Conservation (phyloP, 176 grass and related monocot species). For the Oropetium thomaeum region DNA sequence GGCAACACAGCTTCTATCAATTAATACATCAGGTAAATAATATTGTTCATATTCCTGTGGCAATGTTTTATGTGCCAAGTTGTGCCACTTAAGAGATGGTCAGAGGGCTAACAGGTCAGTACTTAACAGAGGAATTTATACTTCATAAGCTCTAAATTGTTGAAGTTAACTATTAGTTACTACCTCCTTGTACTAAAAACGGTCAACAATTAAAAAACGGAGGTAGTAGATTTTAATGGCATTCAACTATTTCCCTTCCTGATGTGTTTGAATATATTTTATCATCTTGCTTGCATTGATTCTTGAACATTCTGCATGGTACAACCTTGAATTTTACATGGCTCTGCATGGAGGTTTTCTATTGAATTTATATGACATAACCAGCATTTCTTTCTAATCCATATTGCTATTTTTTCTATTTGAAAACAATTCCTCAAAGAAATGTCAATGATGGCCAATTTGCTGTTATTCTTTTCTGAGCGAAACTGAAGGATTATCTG, state of each 20-base stretch:
- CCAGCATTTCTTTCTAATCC: not conserved
- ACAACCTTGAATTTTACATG: conserved; percentile 3
- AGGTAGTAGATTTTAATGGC: conserved; percentile 17
- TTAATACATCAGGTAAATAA: conserved; percentile 88
- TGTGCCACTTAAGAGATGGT: too few relatives aligned
- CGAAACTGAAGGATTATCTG: not conserved
- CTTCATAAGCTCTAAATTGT: not conserved
- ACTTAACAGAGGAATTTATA: not conserved
- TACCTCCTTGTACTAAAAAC: too few relatives aligned
- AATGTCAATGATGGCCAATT: not conserved
- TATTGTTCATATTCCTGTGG: not conserved
- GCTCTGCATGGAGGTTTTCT: not conserved
- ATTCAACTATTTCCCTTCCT: not conserved
- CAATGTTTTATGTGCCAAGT: not conserved
- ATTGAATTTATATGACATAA: conserved; percentile 3
- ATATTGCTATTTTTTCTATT: not conserved
- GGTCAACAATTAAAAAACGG: too few relatives aligned
- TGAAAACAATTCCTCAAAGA: not conserved
- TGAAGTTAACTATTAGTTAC: conserved; percentile 3
- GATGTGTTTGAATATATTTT: conserved; percentile 3
- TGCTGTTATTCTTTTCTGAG: not conserved
- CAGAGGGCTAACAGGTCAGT: not conserved
- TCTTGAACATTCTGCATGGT: not conserved
- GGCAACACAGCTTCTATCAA: conserved; percentile 99
- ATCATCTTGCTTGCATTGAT: not conserved